These are phyloP conservation scores for Tilletia walkeri DNA, from an alignment of 1,284 basidiomycete genomes.

Conservation along the genomic window DNA sequence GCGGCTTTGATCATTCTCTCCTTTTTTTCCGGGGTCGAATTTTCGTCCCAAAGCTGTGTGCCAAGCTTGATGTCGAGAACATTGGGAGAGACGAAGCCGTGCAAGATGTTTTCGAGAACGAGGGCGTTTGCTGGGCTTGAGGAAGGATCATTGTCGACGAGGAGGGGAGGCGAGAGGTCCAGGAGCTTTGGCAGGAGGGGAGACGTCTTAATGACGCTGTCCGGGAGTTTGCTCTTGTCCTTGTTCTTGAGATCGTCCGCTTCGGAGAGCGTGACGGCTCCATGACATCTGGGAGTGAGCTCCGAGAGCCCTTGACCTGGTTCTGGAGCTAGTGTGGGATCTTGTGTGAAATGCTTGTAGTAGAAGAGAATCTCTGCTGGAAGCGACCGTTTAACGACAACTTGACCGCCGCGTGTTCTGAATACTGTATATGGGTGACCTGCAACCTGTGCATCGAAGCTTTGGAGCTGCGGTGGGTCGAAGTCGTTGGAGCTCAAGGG, in stretches of 20 bases:
- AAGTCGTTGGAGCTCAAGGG: constrained; percentile 1
- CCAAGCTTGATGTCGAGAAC: constrained; percentile 91
- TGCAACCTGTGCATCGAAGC: constrained; percentile 68
- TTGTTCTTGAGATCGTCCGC: constrained; percentile 2
- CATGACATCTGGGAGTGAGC: constrained; percentile 54
- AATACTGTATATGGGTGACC: constrained; percentile 75
- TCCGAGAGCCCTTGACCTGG: constrained; percentile 25
- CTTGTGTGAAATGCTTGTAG: constrained; percentile 61
- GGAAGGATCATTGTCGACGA: background rate
- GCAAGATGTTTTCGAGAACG: constrained; percentile 79
- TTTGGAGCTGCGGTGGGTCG: background rate
- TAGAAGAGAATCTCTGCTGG: constrained; percentile 79
- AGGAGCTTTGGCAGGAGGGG: constrained; percentile 41
- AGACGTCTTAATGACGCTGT: constrained; percentile 21
- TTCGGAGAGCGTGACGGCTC: constrained; percentile 70
- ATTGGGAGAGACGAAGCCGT: constrained; percentile 74
- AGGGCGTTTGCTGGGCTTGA: constrained; percentile 51
- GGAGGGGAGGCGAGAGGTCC: constrained; percentile 58
- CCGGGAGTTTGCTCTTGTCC: constrained; percentile 22
- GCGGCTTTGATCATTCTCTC: constrained; percentile 74
- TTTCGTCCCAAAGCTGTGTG: constrained; percentile 72
- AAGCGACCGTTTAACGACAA: constrained; percentile 80
- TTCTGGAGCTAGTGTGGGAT: constrained; percentile 51
- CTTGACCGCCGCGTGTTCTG: constrained; percentile 70
- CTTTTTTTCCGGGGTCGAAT: constrained; percentile 72